Base-by-base conservation (phyloP, 1,284 basidiomycete species). In the Pseudomicrostroma phylloplanum region DNA sequence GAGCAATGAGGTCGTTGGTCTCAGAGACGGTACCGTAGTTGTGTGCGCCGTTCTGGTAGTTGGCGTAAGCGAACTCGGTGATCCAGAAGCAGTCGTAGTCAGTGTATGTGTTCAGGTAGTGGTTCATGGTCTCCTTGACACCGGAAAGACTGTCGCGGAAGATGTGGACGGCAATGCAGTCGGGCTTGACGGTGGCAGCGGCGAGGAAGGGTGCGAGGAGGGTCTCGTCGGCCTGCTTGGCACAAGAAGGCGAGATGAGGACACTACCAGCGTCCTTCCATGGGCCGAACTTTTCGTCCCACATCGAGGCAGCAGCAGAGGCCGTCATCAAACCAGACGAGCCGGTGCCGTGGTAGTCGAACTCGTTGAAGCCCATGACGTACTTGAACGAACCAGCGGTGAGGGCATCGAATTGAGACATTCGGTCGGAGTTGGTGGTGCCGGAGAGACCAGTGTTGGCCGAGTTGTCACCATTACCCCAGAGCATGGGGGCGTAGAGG, bases 291-390 rank as follows among this genome's bases (percentile, higher is more conserved):
- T 57, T 67, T 59, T 68, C 53, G 17, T 74, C 67, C 73, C 73
- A 74, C 25, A 62, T 66, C 17, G 64, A 53, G 12, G 65, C 73
- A 7, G 67, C 71, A 2, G 62, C 61, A 0, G 19, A 23, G 46
- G 60, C 40, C 8, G 61, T 26, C 56, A 70, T 70, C 6, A 60
- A 43, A 46, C 73, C 73, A 2, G 69, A 68, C 1, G 67, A 70
- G 12, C 71, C 73, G 15, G 59, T 53, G 17, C 73, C 71, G 6
- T 59, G 13, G 53, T 70, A 71, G 39, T 73, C 73, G 0, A 69
- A 61, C 56, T 73, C 73, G 57, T 85, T 74, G 48, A 67, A 68
- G 26, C 72, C 72, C 57, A 68, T 67, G 2, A 74, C 67, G 41
- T 67, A 70, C 6, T 60, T 55, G 8, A 56, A 46, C 1, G 55